Evolutionary conservation across 768 basidiomycete species (phyloP).

Genomic region (Lentinula sp.): DNA sequence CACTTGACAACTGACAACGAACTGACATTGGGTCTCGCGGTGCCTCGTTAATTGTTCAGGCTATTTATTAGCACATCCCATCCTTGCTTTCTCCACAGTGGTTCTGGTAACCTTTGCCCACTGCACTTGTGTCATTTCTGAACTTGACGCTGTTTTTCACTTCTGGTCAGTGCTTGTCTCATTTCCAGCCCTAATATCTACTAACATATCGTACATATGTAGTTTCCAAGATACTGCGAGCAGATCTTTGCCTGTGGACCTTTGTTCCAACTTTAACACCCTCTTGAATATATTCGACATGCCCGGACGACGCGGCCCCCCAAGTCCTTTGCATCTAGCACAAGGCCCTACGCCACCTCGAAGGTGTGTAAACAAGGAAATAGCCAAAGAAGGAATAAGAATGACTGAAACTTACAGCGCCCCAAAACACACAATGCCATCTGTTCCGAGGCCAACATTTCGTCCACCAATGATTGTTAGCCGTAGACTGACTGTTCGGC

Average conservation of each 20-base stretch:
- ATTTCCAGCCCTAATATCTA: not conserved
- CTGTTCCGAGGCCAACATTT: constrained; percentile 53
- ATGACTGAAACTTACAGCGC: constrained; percentile 20
- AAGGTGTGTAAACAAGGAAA: constrained; percentile 23
- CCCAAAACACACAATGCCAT: constrained; percentile 63
- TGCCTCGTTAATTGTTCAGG: constrained; percentile 7
- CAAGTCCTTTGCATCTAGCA: constrained; percentile 56
- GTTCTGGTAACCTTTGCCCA: constrained; percentile 1
- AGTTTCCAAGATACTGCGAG: not conserved
- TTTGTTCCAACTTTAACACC: not conserved
- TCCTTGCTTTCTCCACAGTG: constrained; percentile 1
- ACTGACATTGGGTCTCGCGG: not conserved
- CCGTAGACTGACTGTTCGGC: constrained; percentile 14
- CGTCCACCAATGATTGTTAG: constrained; percentile 23
- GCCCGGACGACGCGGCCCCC: constrained; percentile 55
- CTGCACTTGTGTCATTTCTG: not conserved
- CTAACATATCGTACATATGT: too few species aligned
- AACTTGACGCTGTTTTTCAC: not conserved
- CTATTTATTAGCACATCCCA: constrained; percentile 5
- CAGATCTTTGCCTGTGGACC: not conserved
- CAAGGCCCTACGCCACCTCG: constrained; percentile 59
- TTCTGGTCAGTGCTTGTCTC: not conserved
- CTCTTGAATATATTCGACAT: constrained; percentile 23
- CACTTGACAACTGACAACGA: not conserved
- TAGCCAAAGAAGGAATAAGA: not conserved